Evolutionary conservation across 2,329 filamentous ascomycete genomes (phyloP), one percentile per base, ranked within the genome.

Genomic region (Neobulgaria alba): DNA sequence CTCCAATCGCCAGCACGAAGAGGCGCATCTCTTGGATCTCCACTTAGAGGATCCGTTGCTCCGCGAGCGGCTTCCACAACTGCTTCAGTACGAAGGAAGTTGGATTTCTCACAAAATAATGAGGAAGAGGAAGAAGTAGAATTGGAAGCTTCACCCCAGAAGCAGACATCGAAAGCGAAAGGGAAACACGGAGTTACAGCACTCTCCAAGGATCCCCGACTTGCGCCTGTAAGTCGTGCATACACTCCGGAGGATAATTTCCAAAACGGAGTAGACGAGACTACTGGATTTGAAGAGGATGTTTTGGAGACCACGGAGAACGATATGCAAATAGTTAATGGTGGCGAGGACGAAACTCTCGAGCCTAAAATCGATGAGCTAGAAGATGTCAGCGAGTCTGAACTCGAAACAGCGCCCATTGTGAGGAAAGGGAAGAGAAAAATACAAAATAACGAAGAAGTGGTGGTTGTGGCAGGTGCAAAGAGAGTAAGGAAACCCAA

Each of bases 231-330:
- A n/a, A 26, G 14, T n/a, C n/a, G n/a, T n/a, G n/a, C n/a, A n/a
- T n/a, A n/a, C n/a, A n/a, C n/a, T 17, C 29, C 35, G n/a, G 15
- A 40, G 7, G 36, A 40, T 32, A 44, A 29, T 36, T 33, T 4
- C n/a, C 36, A 39, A 33, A 18, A 17, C 16, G 29, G 29, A 37
- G 33, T 35, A 8, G 59, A 61, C 10, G 52, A 57, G 30, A 41
- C 35, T 9, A 52, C 60, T 50, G 57, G 70, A 51, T 7, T 26
- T 26, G 70, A 72, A n/a, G 42, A 51, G 12, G 31, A 75, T 75
- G 71, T 70, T 73, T 17, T 66, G 75, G 41, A 71, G 63, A 39
- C 48, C n/a, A 43, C 34, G 19, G 54, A 54, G 15, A 47, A 54
- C 23, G 51, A 48, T 9, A 42, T 48, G 31, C 50, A 56, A 35